Evolutionary conservation across 1,284 basidiomycete genomes (phyloP).

Genomic region (Gymnopus androsaceus): DNA sequence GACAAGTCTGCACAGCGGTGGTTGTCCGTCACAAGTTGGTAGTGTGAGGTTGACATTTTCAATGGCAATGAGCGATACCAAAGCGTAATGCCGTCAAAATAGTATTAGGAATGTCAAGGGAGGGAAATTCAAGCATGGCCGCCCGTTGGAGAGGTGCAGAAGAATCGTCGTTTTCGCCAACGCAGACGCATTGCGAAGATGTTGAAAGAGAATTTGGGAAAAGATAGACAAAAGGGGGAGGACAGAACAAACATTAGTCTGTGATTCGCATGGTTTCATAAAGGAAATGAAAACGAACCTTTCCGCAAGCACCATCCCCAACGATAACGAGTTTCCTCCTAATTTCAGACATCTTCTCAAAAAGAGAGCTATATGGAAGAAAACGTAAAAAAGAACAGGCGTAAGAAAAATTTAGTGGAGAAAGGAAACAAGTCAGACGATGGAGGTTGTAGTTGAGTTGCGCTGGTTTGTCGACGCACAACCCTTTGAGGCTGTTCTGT

Average conservation of each 20-base stretch:
- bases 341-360: slow-evolving; percentile 49
- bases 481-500: no score
- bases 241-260: background rate
- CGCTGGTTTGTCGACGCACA: no score
- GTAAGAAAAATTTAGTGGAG: background rate
- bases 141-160: slow-evolving; percentile 1
- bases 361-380: background rate
- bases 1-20: slow-evolving; percentile 71
- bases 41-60: background rate
- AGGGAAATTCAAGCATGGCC: no score
- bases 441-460: slow-evolving; percentile 4
- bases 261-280: background rate
- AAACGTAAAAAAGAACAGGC: background rate
- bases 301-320: slow-evolving; percentile 83
- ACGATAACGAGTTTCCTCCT: slow-evolving; percentile 81
- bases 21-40: background rate
- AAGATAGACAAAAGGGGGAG: background rate
- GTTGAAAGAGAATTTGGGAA: background rate
- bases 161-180: background rate
- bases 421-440: background rate
- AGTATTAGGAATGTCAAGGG: no score
- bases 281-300: slow-evolving; percentile 43
- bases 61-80: background rate
- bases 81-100: no score
- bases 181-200: no score